A percentile compares a stretch with the other conserved stretches of the same genome.
Conservation (phyloP, 2,329 filamentous ascomycete species). For the Penicillium sp. region DNA sequence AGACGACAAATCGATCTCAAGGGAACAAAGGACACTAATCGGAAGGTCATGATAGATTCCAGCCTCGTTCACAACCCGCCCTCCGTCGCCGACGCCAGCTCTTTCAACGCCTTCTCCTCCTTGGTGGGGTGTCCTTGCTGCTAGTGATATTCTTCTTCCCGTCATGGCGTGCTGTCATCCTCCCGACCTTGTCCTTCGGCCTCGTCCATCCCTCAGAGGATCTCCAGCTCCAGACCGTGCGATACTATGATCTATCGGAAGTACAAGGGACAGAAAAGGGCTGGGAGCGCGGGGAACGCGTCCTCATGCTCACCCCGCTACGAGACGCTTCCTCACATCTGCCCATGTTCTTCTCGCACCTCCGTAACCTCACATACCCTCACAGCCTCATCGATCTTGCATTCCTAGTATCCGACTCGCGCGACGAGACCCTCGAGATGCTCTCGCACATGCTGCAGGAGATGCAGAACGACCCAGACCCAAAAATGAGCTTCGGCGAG, state of each 20-base stretch:
- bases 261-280: slow-evolving; percentile 87
- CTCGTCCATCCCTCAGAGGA: slow-evolving; percentile 65
- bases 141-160: slow-evolving; percentile 71
- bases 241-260: slow-evolving; percentile 92
- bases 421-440: slow-evolving; percentile 78
- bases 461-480: slow-evolving; percentile 75
- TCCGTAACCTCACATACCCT: slow-evolving; percentile 94
- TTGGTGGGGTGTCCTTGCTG: slow-evolving; percentile 56
- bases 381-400: slow-evolving; percentile 95
- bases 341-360: slow-evolving; percentile 97
- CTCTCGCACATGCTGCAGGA: slow-evolving; percentile 72
- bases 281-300: slow-evolving; percentile 94
- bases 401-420: slow-evolving; percentile 95
- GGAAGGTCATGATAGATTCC: slow-evolving; percentile 60
- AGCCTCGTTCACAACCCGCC: slow-evolving; percentile 73
- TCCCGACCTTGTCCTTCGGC: slow-evolving; percentile 65
- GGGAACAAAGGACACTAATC: slow-evolving; percentile 1
- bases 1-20: slow-evolving; percentile 6
- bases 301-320: slow-evolving; percentile 89
- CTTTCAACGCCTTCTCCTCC: slow-evolving; percentile 63
- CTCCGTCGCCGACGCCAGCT: slow-evolving; percentile 71
- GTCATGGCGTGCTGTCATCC: slow-evolving; percentile 63
- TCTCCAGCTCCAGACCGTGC: slow-evolving; percentile 85
- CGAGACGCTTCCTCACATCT: slow-evolving; percentile 90
- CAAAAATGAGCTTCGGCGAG: slow-evolving; percentile 83